Conservation (phyloP, 1,284 basidiomycete species). For the Rhodotorula sp. region DNA sequence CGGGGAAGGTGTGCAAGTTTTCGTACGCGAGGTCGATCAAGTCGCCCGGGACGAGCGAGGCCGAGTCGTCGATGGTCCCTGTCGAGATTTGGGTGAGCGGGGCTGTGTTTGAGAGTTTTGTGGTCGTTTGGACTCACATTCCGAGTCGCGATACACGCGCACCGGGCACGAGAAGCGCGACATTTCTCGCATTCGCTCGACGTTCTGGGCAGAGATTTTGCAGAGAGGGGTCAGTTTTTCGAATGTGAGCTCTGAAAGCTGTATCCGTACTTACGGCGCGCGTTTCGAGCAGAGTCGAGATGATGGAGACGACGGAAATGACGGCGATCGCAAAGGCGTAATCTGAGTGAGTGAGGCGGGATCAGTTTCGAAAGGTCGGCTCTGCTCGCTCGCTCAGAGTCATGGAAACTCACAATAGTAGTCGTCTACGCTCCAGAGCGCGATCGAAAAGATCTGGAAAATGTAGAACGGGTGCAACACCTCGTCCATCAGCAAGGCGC, state of each 20-base stretch:
- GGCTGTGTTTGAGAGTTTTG: background rate
- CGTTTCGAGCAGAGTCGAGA: constrained; percentile 87
- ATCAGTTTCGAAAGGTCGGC: constrained; percentile 3
- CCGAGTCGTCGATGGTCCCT: constrained; percentile 75
- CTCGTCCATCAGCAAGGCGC: constrained; percentile 85
- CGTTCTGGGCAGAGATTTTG: too few relatives aligned
- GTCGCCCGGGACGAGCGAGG: constrained; percentile 86
- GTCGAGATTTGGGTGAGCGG: constrained; percentile 22
- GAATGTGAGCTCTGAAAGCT: too few relatives aligned
- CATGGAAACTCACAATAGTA: constrained; percentile 47
- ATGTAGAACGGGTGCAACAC: constrained; percentile 96
- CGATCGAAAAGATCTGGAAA: constrained; percentile 94
- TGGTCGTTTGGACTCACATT: constrained; percentile 57
- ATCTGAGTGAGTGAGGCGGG: constrained; percentile 58
- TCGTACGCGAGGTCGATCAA: constrained; percentile 82
- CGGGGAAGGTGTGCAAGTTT: constrained; percentile 73
- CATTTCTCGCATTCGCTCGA: constrained; percentile 94
- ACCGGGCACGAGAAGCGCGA: constrained; percentile 84
- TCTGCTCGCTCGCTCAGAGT: background rate
- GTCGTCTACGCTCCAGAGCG: constrained; percentile 90
- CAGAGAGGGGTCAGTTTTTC: too few relatives aligned
- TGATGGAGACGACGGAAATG: constrained; percentile 82
- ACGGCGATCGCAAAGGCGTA: constrained; percentile 96
- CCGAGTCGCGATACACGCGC: constrained; percentile 67
- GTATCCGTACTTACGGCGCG: constrained; percentile 66